These are phyloP conservation scores for Alternaria alternata DNA, from an alignment of 2,329 filamentous ascomycete species.

Conservation along the genomic window DNA sequence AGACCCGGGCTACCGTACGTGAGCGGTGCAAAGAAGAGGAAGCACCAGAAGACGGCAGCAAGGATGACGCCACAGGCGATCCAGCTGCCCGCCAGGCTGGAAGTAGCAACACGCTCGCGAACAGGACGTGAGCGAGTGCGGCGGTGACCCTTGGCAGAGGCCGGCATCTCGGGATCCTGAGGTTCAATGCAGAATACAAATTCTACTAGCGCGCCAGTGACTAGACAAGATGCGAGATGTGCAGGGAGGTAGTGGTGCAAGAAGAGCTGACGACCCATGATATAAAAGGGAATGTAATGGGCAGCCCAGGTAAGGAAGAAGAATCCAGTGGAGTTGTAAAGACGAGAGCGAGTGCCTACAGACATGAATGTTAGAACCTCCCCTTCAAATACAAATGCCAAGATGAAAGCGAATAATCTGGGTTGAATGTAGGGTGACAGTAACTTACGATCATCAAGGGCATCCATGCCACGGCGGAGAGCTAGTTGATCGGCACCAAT, in stretches of 20 bases:
- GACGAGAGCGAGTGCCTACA: constrained; percentile 82
- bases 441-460: constrained; percentile 87
- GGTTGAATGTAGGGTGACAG: constrained; percentile 8
- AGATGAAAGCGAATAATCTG: constrained; percentile 2
- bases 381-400: constrained; percentile 12
- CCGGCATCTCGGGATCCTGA: constrained; percentile 55
- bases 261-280: constrained; percentile 98
- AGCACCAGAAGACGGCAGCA: constrained; percentile 73
- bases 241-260: constrained; percentile 96
- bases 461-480: constrained; percentile 89
- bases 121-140: constrained; percentile 72
- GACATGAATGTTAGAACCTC: constrained; percentile 20
- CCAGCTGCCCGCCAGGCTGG: constrained; percentile 82
- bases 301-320: constrained; percentile 98
- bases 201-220: constrained; percentile 89
- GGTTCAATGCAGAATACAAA: constrained; percentile 96
- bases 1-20: constrained; percentile 95
- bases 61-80: constrained; percentile 77
- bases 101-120: constrained; percentile 78
- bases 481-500: constrained; percentile 93
- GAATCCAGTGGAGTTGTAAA: constrained; percentile 99
- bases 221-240: constrained; percentile 87
- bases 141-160: constrained; percentile 43
- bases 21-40: constrained; percentile 92
- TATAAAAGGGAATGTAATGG: constrained; percentile 96